Conservation (phyloP, 257 asterid genomes). For the Echium plantagineum region DNA sequence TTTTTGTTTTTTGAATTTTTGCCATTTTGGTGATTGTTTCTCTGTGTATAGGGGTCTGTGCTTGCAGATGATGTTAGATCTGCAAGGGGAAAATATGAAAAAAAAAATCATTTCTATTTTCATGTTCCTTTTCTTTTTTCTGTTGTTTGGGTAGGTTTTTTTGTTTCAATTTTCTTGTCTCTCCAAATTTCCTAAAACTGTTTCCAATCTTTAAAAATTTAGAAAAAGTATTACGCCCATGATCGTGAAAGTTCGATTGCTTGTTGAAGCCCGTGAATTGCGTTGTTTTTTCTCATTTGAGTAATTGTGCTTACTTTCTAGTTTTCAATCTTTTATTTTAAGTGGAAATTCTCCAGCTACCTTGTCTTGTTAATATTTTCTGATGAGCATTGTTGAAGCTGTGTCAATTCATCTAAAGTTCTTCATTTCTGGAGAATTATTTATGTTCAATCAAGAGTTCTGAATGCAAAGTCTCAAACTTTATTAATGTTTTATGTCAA, state of each 20-base stretch:
- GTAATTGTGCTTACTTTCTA: neutral
- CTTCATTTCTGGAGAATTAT: too few species aligned
- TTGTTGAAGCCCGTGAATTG: too few species aligned
- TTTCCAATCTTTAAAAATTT: constrained; percentile 6
- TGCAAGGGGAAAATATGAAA: constrained; percentile 88
- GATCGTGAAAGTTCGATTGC: too few species aligned
- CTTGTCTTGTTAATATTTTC: neutral
- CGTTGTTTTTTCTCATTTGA: neutral
- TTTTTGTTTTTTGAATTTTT: constrained; percentile 24
- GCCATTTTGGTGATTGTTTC: constrained; percentile 72
- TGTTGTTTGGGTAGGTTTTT: constrained; percentile 2
- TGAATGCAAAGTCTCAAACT: neutral
- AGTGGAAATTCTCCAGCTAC: neutral
- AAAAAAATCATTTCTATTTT: constrained; percentile 47
- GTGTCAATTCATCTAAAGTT: neutral
- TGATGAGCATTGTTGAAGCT: too few species aligned
- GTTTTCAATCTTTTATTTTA: constrained; percentile 3
- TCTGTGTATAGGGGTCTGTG: constrained; percentile 69
- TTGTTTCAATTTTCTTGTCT: constrained; percentile 19
- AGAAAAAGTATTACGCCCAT: too few species aligned
- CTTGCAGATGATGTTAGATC: constrained; percentile 71
- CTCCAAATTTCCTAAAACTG: constrained; percentile 12
- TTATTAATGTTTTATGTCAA: too few species aligned
- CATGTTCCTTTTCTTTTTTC: constrained; percentile 29
- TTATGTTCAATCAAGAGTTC: too few species aligned